Evolutionary conservation across 129 eudicot species (phyloP), one percentile per base, ranked within the genome.

Genomic region (Daucus carota): DNA sequence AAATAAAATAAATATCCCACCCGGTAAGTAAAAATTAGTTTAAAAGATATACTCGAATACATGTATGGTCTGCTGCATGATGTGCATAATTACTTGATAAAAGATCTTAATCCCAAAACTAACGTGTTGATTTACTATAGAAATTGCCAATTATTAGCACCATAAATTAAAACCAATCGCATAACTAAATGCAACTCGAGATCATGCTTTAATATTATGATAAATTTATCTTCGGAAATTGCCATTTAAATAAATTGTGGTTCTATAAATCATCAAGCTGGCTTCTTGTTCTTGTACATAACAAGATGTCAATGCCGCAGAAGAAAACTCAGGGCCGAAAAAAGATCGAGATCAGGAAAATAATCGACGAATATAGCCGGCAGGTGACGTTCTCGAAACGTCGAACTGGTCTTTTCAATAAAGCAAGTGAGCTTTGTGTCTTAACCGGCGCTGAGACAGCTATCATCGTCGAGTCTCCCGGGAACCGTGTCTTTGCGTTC

Each of bases 351-450:
- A 74, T 74, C 32, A 74, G 33, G 67, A 74, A 11, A 28, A 74
- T 74, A 47, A 33, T 10, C 0, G 5, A 52, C 0, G 26, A 6
- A 0, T 50, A 24, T 41, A 32, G 47, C 20, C 12, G 32, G 31
- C 77, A 50, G 11, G 77, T 74, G 42, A 74, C 77, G 20, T 74
- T 74, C 12, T 74, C 77, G 1, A 74, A 74, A 24, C 66, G 77
- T 24, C 45, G 77, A 12, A 74, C 22, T 5, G 45, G 68, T 16
- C 28, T 74, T 17, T 74, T 74, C 47, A 31, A 22, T 13, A 74
- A 74, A 24, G 77, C 68, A 4, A 48, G 65, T n/a, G 77, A 74
- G 38, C 68, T 74, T 41, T 50, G 77, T 36, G 66, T 74, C 28
- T 33, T 74, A n/a, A 74, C 65, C 6, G 77, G 66, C 14, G 68